Base-by-base conservation (phyloP, 2,329 filamentous ascomycete species). In the Aspergillus ochraceus region DNA sequence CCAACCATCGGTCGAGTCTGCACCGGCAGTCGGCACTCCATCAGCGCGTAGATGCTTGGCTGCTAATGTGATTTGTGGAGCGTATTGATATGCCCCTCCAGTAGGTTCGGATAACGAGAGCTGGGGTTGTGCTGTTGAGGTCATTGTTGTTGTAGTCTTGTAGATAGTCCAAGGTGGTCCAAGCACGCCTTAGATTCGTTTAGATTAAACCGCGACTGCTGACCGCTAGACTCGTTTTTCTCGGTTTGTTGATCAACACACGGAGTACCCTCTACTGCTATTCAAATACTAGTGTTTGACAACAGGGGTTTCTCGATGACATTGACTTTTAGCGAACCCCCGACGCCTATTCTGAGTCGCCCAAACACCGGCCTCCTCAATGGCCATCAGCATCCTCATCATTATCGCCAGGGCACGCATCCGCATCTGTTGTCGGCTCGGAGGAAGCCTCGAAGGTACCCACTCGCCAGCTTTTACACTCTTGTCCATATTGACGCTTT, bases 391-490 rank as follows among this genome's bases (percentile, higher is more conserved):
- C 36, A 6, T 8, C 63, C 64, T 12, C 58, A 64, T 55, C 60
- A 64, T 56, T 61, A 58, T 55, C 64, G 63, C 11, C 52, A 59
- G 11, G 65, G 62, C 1, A 72, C 72, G 26, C 71, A 75, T 60
- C 73, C 73, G 29, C 71, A 74, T 59, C 64, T 68, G 9, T 49
- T 75, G n/a, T 71, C 72, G 4, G 66, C 65, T 22, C 68, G 73
- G 4, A 58, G 57, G 32, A 75, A 75, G 57, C 73, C 73, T 17
- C 67, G 73, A 60, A 64, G 72, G 72, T 71, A 54, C 49, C 26
- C 29, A 30, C 2, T 42, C 14, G 1, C 11, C 6, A 14, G 26
- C 8, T 14, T 42, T 32, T 1, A 17, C 19, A 14, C 11, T 19
- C 17, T 42, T 6, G 3, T 46, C 42, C 14, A 24, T 24, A 6